Evolutionary conservation across 371 early-diverging fungal genomes (phyloP).

Genomic region (Mucor indicus): DNA sequence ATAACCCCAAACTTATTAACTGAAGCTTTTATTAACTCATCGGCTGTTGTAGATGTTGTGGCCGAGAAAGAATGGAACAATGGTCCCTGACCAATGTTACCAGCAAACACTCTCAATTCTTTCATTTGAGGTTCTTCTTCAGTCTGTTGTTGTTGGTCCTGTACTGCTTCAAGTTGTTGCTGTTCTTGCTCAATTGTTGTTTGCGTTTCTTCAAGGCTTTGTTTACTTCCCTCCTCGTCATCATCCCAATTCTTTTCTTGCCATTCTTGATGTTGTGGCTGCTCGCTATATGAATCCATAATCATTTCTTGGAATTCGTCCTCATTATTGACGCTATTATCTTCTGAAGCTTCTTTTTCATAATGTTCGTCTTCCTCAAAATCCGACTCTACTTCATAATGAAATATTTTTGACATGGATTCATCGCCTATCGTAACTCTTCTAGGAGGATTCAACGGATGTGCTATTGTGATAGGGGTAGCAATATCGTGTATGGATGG

Average conservation of each 20-base stretch:
- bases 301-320: conserved; percentile 14
- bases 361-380: conserved; percentile 31
- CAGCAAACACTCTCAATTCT: conserved; percentile 52
- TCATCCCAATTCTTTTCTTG: conserved; percentile 18
- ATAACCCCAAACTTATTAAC: conserved; percentile 39
- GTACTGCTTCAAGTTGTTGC: neutral
- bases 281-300: neutral
- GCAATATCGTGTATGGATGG: conserved; percentile 26
- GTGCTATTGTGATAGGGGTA: neutral
- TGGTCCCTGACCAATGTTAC: conserved; percentile 56
- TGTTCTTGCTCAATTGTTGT: conserved; percentile 1
- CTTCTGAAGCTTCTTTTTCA: conserved; percentile 18
- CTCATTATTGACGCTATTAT: conserved; percentile 2
- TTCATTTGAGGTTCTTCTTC: conserved; percentile 4
- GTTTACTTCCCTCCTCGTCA: neutral
- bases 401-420: conserved; percentile 24
- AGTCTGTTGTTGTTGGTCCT: neutral
- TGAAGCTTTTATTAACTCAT: conserved; percentile 50
- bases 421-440: conserved; percentile 39
- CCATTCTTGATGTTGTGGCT: conserved; percentile 1
- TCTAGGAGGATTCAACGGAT: conserved; percentile 6
- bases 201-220: neutral
- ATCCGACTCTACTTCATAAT: conserved; percentile 38
- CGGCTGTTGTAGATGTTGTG: conserved; percentile 39
- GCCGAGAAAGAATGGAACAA: conserved; percentile 54